Evolutionary conservation across 768 basidiomycete genomes (phyloP), one percentile per base, ranked within the genome.

Genomic region (button mushroom (Agaricus bisporus)): DNA sequence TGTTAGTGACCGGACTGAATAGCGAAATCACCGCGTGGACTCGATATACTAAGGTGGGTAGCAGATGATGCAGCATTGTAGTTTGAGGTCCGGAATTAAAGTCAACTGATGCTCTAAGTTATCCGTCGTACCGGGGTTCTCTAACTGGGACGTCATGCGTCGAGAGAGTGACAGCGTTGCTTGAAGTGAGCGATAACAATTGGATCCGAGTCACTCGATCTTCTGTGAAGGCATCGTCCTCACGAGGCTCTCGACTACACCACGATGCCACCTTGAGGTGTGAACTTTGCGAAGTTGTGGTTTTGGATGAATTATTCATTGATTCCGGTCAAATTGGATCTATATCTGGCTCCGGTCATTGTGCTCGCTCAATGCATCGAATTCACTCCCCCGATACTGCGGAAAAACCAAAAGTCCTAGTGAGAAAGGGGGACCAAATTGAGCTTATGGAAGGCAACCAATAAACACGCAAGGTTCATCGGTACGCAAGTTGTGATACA

Each of bases 261-360:
- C 38, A 17, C 38, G 17, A 17, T 14, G 38, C 17, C 38, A 20
- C 8, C 35, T n/a, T n/a, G 25, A 28, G 9, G 38, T 8, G 39
- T 41, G 38, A 18, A 11, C 11, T 15, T 38, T 32, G 7, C 25
- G 28, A 28, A 17, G 20, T 39, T 14, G 26, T 32, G 17, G 32
- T 11, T 17, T 12, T 26, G 45, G 17, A 41, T 44, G 25, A 47
- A 47, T 32, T 32, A 22, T n/a, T 37, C 39, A 36, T 28, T 20
- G 28, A 41, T 25, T 54, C 52, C 52, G 52, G 45, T 37, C 12
- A 46, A 54, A 54, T 47, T 47, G 52, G 52, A 54, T 37, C 12
- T 47, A 38, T 38, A 20, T 5, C 17, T 48, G 32, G n/a, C 15
- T 7, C 32, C 32, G n/a, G 36, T 25, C 44, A 48, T 39, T 42